Percentiles rank a stretch among this genome's conserved stretches.
phyloP scores from a whole-genome alignment of 805 yeast species.

The Nakazawaea siamensis region DNA sequence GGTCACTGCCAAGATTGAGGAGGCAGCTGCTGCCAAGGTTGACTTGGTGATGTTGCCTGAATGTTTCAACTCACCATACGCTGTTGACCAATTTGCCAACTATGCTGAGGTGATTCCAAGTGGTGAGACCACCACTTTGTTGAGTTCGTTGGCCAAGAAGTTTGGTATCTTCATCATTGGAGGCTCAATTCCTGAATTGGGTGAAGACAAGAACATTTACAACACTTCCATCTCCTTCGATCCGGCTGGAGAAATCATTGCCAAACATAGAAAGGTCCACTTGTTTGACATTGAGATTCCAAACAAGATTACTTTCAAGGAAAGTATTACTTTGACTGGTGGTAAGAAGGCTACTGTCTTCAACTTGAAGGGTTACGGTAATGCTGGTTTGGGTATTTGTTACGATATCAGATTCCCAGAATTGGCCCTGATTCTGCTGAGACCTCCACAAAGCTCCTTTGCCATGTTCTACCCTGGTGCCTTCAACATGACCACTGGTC shows the following conservation, averaged over 20 bases:
- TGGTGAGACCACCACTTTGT: conserved; percentile 57
- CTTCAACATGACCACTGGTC: conserved; percentile 78
- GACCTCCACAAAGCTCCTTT: conserved; percentile 45
- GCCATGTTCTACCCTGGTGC: conserved; percentile 83
- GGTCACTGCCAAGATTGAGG: conserved; percentile 53
- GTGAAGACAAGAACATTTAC: conserved; percentile 49
- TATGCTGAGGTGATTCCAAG: conserved; percentile 83
- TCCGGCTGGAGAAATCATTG: conserved; percentile 68
- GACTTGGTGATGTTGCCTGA: conserved; percentile 87
- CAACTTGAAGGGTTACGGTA: conserved; percentile 54
- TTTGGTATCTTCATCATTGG: conserved; percentile 66
- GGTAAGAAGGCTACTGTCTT: conserved; percentile 80
- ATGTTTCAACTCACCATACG: conserved; percentile 93
- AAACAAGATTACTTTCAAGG: conserved; percentile 81
- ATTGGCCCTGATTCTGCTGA: conserved; percentile 59
- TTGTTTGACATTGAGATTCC: conserved; percentile 91
- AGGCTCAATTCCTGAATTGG: conserved; percentile 85
- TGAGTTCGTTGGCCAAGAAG: conserved; percentile 60
- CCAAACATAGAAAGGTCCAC: conserved; percentile 86
- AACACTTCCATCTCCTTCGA: conserved; percentile 71
- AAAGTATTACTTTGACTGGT: conserved; percentile 64
- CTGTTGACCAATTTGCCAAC: conserved; percentile 76
- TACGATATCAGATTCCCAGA: conserved; percentile 80
- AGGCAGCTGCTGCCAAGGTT: conserved; percentile 54
- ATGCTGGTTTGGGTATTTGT: conserved; percentile 80